These are phyloP conservation scores for Ampelomyces quisqualis DNA, from an alignment of 2,329 filamentous ascomycete species.

Conservation along the genomic window DNA sequence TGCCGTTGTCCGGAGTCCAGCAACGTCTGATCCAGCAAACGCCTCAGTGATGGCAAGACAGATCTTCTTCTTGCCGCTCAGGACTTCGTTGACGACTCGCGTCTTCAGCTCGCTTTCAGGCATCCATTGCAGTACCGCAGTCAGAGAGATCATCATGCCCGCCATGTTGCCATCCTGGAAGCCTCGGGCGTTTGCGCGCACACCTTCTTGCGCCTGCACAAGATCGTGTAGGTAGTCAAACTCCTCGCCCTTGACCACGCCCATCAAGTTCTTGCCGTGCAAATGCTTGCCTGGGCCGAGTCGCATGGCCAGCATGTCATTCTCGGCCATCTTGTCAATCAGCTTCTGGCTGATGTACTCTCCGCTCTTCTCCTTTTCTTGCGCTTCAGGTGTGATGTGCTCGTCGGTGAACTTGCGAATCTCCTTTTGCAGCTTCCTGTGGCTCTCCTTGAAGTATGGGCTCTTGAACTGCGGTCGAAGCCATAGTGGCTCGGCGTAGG, in stretches of 20 bases:
- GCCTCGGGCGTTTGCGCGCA: constrained; percentile 69
- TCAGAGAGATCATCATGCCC: constrained; percentile 80
- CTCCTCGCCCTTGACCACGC: constrained; percentile 71
- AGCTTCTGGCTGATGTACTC: constrained; percentile 68
- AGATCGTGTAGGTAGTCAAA: constrained; percentile 89
- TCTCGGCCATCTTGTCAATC: constrained; percentile 75
- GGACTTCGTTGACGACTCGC: constrained; percentile 68
- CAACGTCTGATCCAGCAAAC: constrained; percentile 81
- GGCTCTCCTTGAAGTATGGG: constrained; percentile 78
- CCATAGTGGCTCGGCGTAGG: constrained; percentile 86
- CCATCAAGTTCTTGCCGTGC: constrained; percentile 67
- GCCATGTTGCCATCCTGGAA: constrained; percentile 88
- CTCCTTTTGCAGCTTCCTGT: constrained; percentile 67
- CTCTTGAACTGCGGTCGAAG: constrained; percentile 72
- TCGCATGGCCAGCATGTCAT: constrained; percentile 76
- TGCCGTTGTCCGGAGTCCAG: constrained; percentile 75
- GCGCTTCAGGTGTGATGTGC: constrained; percentile 71
- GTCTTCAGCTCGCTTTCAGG: constrained; percentile 66
- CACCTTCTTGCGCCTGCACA: constrained; percentile 71
- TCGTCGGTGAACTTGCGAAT: constrained; percentile 71
- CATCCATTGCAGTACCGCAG: constrained; percentile 77
- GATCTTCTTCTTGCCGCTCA: constrained; percentile 83
- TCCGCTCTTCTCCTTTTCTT: constrained; percentile 73
- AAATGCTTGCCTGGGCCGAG: constrained; percentile 81
- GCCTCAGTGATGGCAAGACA: constrained; percentile 86